These are phyloP conservation scores for Colletotrichum trifolii DNA, from an alignment of 2,329 filamentous ascomycete species.

Conservation along the genomic window DNA sequence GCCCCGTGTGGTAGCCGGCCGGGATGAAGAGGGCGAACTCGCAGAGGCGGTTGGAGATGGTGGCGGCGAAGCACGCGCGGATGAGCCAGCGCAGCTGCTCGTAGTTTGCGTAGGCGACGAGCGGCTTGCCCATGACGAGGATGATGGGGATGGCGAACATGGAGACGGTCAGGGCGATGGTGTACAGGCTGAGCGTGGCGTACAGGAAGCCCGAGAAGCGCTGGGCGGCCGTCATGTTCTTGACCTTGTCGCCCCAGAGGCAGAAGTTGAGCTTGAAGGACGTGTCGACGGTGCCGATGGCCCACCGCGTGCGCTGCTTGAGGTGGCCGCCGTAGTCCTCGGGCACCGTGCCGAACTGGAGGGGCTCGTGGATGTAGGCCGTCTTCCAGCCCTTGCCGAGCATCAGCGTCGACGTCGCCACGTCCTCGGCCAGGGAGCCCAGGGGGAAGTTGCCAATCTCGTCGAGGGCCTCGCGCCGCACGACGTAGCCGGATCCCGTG, in stretches of 20 bases:
- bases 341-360: constrained; percentile 70
- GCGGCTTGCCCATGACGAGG: constrained; percentile 64
- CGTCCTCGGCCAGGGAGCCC: constrained; percentile 70
- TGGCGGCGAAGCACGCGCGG: constrained; percentile 63
- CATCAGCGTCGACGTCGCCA: constrained; percentile 67
- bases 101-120: constrained; percentile 65
- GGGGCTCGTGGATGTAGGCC: constrained; percentile 67
- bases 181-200: constrained; percentile 65
- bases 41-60: constrained; percentile 63
- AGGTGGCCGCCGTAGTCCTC: constrained; percentile 66
- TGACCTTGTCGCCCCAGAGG: constrained; percentile 63
- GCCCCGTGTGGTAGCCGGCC: constrained; percentile 68
- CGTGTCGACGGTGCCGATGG: constrained; percentile 67
- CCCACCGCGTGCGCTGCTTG: constrained; percentile 68
- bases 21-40: constrained; percentile 70
- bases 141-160: constrained; percentile 70
- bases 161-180: constrained; percentile 63
- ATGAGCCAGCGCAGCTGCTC: constrained; percentile 69
- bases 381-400: constrained; percentile 72
- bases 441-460: constrained; percentile 71
- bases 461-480: constrained; percentile 68
- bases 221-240: constrained; percentile 65
- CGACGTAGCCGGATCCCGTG: constrained; percentile 71
- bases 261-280: constrained; percentile 71
- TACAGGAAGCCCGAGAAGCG: constrained; percentile 70